Base-by-base conservation (phyloP, 306 rosid genomes). In the Rosa persica region DNA sequence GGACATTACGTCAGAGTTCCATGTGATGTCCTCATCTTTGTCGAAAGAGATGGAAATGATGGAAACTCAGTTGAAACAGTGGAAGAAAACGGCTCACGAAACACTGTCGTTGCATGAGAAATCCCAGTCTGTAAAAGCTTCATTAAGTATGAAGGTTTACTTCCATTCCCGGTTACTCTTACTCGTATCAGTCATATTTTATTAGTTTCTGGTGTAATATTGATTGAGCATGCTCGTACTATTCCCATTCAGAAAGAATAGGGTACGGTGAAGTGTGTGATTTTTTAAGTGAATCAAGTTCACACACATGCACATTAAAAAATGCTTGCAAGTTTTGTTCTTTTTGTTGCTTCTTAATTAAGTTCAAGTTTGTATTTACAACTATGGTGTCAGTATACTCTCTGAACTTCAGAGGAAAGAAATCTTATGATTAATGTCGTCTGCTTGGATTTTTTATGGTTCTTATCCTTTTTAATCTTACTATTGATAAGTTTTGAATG, bases 11-110 rank as follows among this genome's bases (percentile, higher is more conserved):
- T 90, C 90, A 5, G 99, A 95, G 87, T 95, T 95, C 80, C 93
- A 36, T 75, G 97, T 95, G 77, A 95, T 95, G 99, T 88, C 93
- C 36, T 91, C 94, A 43, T 93, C 98, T 25, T 87, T 95, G 86
- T 88, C 98, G 76, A 95, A 89, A 80, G 99, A 95, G 89, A 89
- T 95, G 97, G 93, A 83, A 73, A 93, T 95, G 98, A 88, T 95
- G 97, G 96, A 95, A 87, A 89, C 87, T 79, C 99, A 93, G 76
- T 67, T 91, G 81, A 93, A 93, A 83, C 89, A 93, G 72, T 95
- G 99, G 98, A 86, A 93, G 81, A 93, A 93, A 73, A 89, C 93
- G 65, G 93, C 98, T 74, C 90, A 91, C 54, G 97, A 93, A 77
- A 90, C 96, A 43, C 88, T 85, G 49, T 87, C 92, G 39, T 79